Evolutionary conservation across 192 early-diverging fungal species (phyloP).

Genomic region (Rhizophagus sp.): DNA sequence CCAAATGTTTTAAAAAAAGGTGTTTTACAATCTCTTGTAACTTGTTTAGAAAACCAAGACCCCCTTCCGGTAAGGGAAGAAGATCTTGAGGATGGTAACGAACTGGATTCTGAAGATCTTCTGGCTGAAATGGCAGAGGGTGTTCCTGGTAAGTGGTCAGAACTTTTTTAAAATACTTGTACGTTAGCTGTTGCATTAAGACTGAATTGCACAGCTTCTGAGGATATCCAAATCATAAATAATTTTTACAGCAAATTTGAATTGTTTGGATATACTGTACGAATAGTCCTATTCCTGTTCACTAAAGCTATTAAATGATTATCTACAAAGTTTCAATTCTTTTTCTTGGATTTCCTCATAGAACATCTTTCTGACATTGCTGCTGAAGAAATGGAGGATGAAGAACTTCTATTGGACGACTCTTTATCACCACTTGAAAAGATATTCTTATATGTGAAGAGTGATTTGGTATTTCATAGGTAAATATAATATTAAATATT

Average conservation of each 20-base stretch:
- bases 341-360: constrained; percentile 19
- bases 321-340: not conserved
- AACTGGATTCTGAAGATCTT: constrained; percentile 14
- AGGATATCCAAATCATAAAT: not conserved
- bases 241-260: too few relatives aligned
- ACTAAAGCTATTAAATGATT: not conserved
- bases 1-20: not conserved
- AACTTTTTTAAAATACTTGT: not conserved
- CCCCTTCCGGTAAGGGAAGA: constrained; percentile 28
- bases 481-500: constrained; percentile 19
- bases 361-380: constrained; percentile 13
- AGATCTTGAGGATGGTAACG: constrained; percentile 22
- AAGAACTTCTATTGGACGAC: constrained; percentile 34
- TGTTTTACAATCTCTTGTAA: not conserved
- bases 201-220: not conserved
- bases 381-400: constrained; percentile 36
- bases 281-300: too few relatives aligned
- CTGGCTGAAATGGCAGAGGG: constrained; percentile 13
- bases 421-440: constrained; percentile 40
- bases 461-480: constrained; percentile 40
- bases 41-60: constrained; percentile 16
- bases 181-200: not conserved
- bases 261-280: too few relatives aligned
- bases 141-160: constrained; percentile 11
- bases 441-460: constrained; percentile 39